These are phyloP conservation scores for Suillus subaureus DNA, from an alignment of 768 basidiomycete species.

Conservation along the genomic window DNA sequence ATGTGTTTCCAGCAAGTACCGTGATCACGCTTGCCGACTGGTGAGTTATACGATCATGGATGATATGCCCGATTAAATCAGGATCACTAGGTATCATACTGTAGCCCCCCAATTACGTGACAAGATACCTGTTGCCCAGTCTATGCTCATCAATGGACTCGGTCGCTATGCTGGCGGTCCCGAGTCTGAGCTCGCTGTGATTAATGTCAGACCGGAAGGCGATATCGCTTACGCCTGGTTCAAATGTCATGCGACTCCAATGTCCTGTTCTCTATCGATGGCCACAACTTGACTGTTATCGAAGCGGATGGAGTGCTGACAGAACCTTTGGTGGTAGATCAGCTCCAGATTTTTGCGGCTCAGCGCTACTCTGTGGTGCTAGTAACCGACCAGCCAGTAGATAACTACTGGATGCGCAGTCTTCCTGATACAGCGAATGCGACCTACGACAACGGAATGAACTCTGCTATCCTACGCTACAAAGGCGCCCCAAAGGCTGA, in stretches of 20 bases:
- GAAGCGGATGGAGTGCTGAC: constrained; percentile 46
- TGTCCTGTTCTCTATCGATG: constrained; percentile 48
- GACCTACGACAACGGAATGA: too few species aligned
- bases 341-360: constrained; percentile 39
- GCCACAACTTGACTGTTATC: constrained; percentile 47
- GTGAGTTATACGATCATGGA: constrained; percentile 12
- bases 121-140: constrained; percentile 20
- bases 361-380: constrained; percentile 35
- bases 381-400: constrained; percentile 33
- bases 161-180: constrained; percentile 30
- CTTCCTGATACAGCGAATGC: constrained; percentile 19
- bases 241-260: constrained; percentile 44
- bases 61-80: background rate
- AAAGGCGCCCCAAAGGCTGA: constrained; percentile 40
- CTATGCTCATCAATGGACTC: constrained; percentile 37
- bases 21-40: constrained; percentile 48
- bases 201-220: constrained; percentile 35
- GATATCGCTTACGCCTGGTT: constrained; percentile 42
- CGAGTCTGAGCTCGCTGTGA: constrained; percentile 32
- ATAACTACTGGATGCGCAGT: constrained; percentile 53
- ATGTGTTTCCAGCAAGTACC: constrained; percentile 30
- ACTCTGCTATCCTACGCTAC: constrained; percentile 55
- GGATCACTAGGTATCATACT: constrained; percentile 19
- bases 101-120: constrained; percentile 23
- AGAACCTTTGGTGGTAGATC: constrained; percentile 43